Base-by-base conservation (phyloP, 805 yeast genomes). In the Tetrapisispora iriomotensis region DNA sequence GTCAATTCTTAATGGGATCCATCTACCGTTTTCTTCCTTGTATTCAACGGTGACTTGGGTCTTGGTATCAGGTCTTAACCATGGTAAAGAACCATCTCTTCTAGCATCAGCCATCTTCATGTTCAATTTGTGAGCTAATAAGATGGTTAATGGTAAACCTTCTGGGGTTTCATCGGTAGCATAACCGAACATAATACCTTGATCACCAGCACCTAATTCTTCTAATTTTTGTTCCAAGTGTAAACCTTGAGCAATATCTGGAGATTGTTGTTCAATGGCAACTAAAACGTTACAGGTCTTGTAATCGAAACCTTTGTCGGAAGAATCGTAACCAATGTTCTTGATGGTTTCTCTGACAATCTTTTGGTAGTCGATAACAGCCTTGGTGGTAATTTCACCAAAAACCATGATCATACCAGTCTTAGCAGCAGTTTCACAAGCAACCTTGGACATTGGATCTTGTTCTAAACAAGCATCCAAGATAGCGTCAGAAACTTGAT, bases 11-110 rank as follows among this genome's bases (percentile, higher is more conserved):
- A 79, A 65, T 58, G 98, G 98, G 55, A 84, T 71, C 62, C 88
- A 92, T 56, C 96, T 95, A 68, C 98, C 98, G 60, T 79, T 77
- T 56, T 86, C 96, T 60, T 86, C 75, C 66, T 76, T 77, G 76
- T 92, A 92, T 74, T 92, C 97, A 54, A 90, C 83, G 49, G 98
- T 92, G 64, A 92, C 98, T 74, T 92, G 98, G 60, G 98, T 92
- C 82, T 92, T 92, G 68, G 98, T 92, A 71, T 92, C 98, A 46
- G 98, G 97, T 77, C 98, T 87, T 68, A 92, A 76, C 98, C 98
- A 92, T 42, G 81, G 77, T 57, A 92, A 75, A 54, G 86, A 71
- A 56, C 97, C 97, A 52, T 82, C 80, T 74, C 98, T 86, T 76
- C 98, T 87, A 50, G 96, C 96, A 57, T 76, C 85, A 48, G 98